Base-by-base conservation (phyloP, 495 filamentous ascomycete species). In the Parathielavia hyrcaniae region DNA sequence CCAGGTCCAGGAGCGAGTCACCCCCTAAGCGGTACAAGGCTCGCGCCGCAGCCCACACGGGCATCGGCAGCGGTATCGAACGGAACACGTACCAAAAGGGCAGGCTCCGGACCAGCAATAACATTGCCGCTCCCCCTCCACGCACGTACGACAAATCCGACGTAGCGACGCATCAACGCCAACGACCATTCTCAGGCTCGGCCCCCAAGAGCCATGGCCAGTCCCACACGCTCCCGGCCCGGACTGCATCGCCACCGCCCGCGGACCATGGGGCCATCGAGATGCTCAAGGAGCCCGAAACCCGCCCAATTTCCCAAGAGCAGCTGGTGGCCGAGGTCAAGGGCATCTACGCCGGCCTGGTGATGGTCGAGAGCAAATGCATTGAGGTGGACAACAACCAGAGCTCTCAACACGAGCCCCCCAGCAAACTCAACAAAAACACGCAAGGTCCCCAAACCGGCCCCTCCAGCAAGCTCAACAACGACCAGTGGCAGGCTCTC, bases 281-380 rank as follows among this genome's bases (percentile, higher is more conserved):
- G 38, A 54, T 71, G 73, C 80, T 71, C 56, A 69, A 64, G 56
- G 83, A 88, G 60, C 82, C 79, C 16, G 81, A 86, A 50, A 86
- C 84, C 13, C 71, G 84, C 41, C 78, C 83, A 7, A 89, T 91
- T 17, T 85, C 83, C 19, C 82, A 89, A 60, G 86, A 89, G 13
- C 84, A 91, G 66, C 75, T 91, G 2, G 79, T 84, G 17, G 74
- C 76, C 3, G 84, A 90, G 63, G 82, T n/a, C n/a, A n/a, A n/a
- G n/a, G n/a, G n/a, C n/a, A n/a, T n/a, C n/a, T n/a, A n/a, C n/a
- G n/a, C n/a, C 0, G 88, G 86, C 0, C 72, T 95, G 1, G 81
- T 86, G 2, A 87, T 88, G 82, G 86, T 90, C 0, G 90, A 95
- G 67, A 81, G 81, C 39, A 90, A 89, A 64, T 90, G 86, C 62